These are phyloP conservation scores for Zalerion maritima DNA, from an alignment of 495 filamentous ascomycete genomes.

Conservation along the genomic window DNA sequence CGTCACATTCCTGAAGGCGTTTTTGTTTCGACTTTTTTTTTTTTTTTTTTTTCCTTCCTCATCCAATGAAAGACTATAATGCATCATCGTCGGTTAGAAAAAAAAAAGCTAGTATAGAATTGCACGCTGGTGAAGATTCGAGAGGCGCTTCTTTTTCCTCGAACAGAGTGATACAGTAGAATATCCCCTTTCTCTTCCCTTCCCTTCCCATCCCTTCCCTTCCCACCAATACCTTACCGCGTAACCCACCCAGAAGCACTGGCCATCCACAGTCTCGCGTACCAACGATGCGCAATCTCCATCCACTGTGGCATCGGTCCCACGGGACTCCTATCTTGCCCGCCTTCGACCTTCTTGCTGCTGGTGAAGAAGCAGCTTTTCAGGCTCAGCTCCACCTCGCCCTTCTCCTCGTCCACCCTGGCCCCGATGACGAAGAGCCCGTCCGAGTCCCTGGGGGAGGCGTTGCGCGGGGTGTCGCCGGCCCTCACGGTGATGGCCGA, in stretches of 20 bases:
- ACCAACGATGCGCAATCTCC: slow-evolving; percentile 45
- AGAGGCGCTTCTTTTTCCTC: too few relatives aligned
- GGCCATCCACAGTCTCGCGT: slow-evolving; percentile 49
- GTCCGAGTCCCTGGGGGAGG: slow-evolving; percentile 43
- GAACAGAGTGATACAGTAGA: too few relatives aligned
- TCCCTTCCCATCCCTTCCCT: too few relatives aligned
- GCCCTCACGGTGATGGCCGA: slow-evolving; percentile 48
- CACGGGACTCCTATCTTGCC: slow-evolving; percentile 28
- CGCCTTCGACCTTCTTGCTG: slow-evolving; percentile 20
- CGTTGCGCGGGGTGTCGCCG: slow-evolving; percentile 48
- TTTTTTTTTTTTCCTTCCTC: too few relatives aligned
- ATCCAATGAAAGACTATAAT: too few relatives aligned
- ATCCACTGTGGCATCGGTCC: slow-evolving; percentile 41
- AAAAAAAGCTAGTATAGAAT: too few relatives aligned
- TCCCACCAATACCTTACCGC: too few relatives aligned
- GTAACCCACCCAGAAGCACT: slow-evolving; percentile 26
- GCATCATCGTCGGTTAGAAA: too few relatives aligned
- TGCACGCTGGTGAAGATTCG: too few relatives aligned
- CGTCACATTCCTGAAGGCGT: too few relatives aligned
- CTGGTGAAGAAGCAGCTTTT: slow-evolving; percentile 50
- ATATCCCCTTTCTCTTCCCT: too few relatives aligned
- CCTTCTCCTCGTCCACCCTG: slow-evolving; percentile 40
- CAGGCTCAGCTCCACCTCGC: slow-evolving; percentile 47
- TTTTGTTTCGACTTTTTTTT: too few relatives aligned
- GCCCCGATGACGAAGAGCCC: slow-evolving; percentile 58